Evolutionary conservation across 192 early-diverging fungal genomes (phyloP), one percentile per base, ranked within the genome.

Genomic region (Entophlyctis luteolus): DNA sequence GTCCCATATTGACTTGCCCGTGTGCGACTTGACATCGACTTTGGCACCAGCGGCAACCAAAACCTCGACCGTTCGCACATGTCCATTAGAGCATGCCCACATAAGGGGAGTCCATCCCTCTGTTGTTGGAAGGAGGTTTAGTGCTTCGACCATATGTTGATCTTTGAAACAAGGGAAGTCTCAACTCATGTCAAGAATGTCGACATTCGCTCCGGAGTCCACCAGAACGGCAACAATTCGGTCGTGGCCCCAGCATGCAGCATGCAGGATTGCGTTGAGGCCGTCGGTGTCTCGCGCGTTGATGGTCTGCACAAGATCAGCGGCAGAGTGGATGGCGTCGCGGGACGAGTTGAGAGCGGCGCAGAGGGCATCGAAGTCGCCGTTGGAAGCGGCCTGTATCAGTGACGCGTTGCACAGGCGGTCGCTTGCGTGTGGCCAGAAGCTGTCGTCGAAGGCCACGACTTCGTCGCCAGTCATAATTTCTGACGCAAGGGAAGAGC

Each of bases 31-130:
- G 22, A 62, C 22, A 25, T 68, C 63, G 28, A 57, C 66, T 36
- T 82, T 81, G 20, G 93, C 95, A 29, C 92, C 91, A 54, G 80
- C 66, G 54, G 88, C 89, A 52, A 95, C 74, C 36, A 98, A 81
- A 4, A 91, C 65, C 57, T 83, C 79, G 25, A 90, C 89, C 25
- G 89, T 77, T n/a, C 81, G 74, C 37, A 81, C 77, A 77, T 93
- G 86, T 72, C 89, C 88, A 75, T 91, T 95, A 60, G 89, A 88
- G 35, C 89, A 90, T 0, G 95, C 92, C 95, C 95, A 98, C 79
- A 95, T 88, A 8, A 98, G 79, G 10, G 93, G 85, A 10, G 95
- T 92, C 95, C 95, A 98, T 12, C 95, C 95, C 50, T 85, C 65
- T 75, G 35, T 8, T 23, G 10, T 2, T 63, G 6, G 25, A 12